phyloP scores from a whole-genome alignment of 2,329 filamentous ascomycete genomes.

The Myriosclerotinia duriaeana region DNA sequence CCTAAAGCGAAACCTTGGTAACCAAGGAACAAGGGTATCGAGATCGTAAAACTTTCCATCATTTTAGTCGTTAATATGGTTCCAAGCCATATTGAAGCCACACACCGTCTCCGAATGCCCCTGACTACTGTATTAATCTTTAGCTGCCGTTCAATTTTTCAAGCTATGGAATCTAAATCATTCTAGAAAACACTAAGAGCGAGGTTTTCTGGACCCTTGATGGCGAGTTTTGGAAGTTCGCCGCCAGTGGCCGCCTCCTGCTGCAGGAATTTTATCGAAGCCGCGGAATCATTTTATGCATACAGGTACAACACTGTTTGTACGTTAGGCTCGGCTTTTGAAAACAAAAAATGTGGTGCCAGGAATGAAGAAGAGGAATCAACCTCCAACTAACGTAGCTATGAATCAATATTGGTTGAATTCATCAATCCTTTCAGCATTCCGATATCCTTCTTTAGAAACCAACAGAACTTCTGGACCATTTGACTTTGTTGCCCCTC shows the following conservation, averaged over 20 bases:
- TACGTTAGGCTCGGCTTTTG: background rate
- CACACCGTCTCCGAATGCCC: background rate
- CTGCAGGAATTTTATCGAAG: background rate
- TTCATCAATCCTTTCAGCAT: background rate
- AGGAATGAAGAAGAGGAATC: background rate
- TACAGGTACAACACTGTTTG: no score
- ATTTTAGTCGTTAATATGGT: background rate
- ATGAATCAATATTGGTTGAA: background rate
- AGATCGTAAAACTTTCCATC: no score
- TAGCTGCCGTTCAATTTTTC: background rate
- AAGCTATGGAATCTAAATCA: background rate
- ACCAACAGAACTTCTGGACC: background rate
- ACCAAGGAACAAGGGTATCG: no score
- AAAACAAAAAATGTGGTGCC: no score
- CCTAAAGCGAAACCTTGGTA: background rate
- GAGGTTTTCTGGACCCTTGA: background rate
- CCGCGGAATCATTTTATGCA: background rate
- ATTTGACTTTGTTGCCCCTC: background rate
- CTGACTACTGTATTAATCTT: background rate
- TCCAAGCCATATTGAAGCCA: background rate
- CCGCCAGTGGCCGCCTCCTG: background rate
- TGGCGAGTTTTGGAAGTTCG: background rate
- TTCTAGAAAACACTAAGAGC: slow-evolving; percentile 14
- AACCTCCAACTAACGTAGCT: background rate
- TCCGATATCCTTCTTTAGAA: background rate